These are phyloP conservation scores for Dryadomyces quercus-mongolicae DNA, from an alignment of 2,329 filamentous ascomycete species.

Conservation along the genomic window DNA sequence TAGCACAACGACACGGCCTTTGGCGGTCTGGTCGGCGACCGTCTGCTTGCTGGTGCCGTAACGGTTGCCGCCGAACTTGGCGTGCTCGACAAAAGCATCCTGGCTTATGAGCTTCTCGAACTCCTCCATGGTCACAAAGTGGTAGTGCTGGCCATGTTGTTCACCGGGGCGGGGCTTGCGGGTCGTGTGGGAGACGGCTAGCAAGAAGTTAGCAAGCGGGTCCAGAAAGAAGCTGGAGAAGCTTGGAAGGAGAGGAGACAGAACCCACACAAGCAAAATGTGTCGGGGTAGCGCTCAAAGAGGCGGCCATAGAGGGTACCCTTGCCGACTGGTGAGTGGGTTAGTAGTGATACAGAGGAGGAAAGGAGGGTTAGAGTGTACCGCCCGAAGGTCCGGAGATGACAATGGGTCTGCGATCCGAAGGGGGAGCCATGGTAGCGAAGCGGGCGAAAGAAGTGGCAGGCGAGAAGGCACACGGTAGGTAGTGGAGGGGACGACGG, in stretches of 20 bases:
- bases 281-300: constrained; percentile 31
- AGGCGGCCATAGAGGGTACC: constrained; percentile 66
- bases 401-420: constrained; percentile 53
- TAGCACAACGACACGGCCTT: constrained; percentile 65
- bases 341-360: neutral
- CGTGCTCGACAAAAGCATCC: constrained; percentile 72
- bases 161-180: constrained; percentile 65
- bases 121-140: constrained; percentile 55
- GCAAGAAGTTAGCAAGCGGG: neutral
- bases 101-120: constrained; percentile 58
- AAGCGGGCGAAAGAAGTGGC: neutral
- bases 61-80: constrained; percentile 71
- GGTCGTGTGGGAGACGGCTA: constrained; percentile 62
- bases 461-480: neutral
- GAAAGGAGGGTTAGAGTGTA: neutral
- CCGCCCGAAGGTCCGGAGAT: constrained; percentile 65
- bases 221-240: constrained; percentile 4
- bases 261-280: constrained; percentile 11
- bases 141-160: constrained; percentile 66
- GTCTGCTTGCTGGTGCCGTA: constrained; percentile 79
- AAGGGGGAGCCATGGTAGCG: constrained; percentile 18
- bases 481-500: neutral
- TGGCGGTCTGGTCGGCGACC: constrained; percentile 46
- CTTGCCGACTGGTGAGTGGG: constrained; percentile 48
- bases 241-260: neutral